Evolutionary conservation across 163 green algal genomes (phyloP).

Genomic region (Scenedesmus sp.): DNA sequence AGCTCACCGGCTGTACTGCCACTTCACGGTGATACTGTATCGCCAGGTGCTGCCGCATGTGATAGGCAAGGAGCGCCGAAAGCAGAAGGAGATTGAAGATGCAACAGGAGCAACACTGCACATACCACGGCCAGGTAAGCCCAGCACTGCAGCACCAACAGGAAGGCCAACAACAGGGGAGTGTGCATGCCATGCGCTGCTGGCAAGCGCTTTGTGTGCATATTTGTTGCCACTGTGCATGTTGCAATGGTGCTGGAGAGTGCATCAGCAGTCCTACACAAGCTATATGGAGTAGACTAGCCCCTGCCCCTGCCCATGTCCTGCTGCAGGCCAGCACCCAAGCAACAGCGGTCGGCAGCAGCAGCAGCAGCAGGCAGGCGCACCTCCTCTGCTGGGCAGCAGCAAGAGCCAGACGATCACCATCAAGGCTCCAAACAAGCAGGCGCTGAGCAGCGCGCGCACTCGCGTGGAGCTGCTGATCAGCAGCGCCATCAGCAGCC

Average conservation of each 20-base stretch:
- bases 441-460: conserved; percentile 48
- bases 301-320: too few relatives aligned
- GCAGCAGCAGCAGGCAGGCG: conserved; percentile 5
- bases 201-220: neutral
- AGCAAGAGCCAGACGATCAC: conserved; percentile 45
- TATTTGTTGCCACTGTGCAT: neutral
- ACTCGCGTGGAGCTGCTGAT: conserved; percentile 56
- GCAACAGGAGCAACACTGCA: conserved; percentile 56
- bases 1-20: neutral
- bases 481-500: conserved; percentile 45
- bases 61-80: conserved; percentile 62
- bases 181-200: neutral
- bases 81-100: conserved; percentile 58
- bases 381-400: conserved; percentile 2
- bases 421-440: conserved; percentile 50
- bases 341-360: conserved; percentile 21
- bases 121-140: conserved; percentile 44
- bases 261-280: neutral
- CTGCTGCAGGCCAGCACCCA: neutral
- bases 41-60: conserved; percentile 61
- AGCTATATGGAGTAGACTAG: too few relatives aligned
- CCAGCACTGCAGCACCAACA: too few relatives aligned
- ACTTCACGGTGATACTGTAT: too few relatives aligned
- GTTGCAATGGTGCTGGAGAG: neutral
- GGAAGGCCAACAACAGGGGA: neutral